phyloP scores from a whole-genome alignment of 2,329 filamentous ascomycete species.

The Neodidymelliopsis sp. region DNA sequence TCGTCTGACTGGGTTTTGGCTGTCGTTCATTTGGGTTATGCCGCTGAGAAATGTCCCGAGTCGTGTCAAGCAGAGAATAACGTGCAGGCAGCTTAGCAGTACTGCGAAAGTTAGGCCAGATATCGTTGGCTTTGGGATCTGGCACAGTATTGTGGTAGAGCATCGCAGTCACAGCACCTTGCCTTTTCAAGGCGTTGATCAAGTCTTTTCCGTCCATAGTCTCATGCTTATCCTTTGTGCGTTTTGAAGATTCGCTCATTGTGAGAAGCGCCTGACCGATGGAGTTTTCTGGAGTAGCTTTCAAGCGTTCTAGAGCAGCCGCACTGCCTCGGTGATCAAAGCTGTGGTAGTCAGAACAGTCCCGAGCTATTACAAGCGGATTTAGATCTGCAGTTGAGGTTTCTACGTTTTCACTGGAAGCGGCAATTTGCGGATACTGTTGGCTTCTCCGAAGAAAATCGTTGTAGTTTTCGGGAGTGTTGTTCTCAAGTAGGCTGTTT shows the following conservation, averaged over 20 bases:
- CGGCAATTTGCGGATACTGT: too few relatives aligned
- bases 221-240: slow-evolving; percentile 29
- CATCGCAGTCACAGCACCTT: slow-evolving; percentile 36
- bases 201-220: slow-evolving; percentile 21
- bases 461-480: background rate
- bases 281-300: background rate
- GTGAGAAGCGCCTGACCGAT: background rate
- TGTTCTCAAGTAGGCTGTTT: slow-evolving; percentile 13
- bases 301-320: background rate
- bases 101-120: slow-evolving; percentile 47
- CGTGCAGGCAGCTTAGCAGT: slow-evolving; percentile 33
- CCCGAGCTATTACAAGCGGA: too few relatives aligned
- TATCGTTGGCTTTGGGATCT: slow-evolving; percentile 41
- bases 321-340: background rate
- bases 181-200: slow-evolving; percentile 19
- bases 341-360: background rate
- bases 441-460: too few relatives aligned
- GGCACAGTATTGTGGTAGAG: slow-evolving; percentile 27
- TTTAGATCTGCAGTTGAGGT: too few relatives aligned
- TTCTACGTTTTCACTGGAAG: too few relatives aligned
- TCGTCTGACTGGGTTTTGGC: slow-evolving; percentile 1
- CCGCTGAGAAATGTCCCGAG: background rate
- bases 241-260: slow-evolving; percentile 24
- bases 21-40: background rate
- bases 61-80: slow-evolving; percentile 30